Percentiles rank a stretch among this genome's conserved stretches.
Evolutionary conservation across 176 grass and related monocot species (phyloP).

Genomic region (Ensete glaucum): DNA sequence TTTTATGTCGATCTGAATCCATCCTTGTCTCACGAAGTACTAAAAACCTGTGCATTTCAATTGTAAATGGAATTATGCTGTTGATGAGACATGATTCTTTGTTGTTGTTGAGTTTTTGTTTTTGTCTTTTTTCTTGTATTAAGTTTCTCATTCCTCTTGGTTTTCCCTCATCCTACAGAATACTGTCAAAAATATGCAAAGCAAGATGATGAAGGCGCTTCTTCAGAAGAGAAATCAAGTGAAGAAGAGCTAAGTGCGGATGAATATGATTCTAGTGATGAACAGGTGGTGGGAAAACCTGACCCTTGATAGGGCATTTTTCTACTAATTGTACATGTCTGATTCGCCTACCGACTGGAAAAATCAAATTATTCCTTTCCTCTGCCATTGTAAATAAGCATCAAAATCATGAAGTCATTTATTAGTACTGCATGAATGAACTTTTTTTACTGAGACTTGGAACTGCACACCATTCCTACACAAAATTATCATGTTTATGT

Average conservation of each 20-base stretch:
- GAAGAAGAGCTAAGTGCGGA: slow-evolving; percentile 10
- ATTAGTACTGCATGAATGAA: neutral
- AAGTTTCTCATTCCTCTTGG: neutral
- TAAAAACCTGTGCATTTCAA: too few relatives aligned
- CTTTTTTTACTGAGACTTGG: neutral
- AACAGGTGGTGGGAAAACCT: slow-evolving; percentile 9
- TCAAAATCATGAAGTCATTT: slow-evolving; percentile 4
- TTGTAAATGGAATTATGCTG: too few relatives aligned
- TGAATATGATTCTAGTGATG: slow-evolving; percentile 20
- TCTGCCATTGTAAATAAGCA: slow-evolving; percentile 1
- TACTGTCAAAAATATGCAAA: slow-evolving; percentile 17
- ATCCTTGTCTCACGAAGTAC: too few relatives aligned
- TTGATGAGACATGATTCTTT: too few relatives aligned
- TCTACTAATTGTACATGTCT: neutral
- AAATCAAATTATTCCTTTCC: neutral
- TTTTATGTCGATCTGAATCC: too few relatives aligned
- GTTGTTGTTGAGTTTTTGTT: neutral
- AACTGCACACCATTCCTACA: too few relatives aligned
- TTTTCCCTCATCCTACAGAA: slow-evolving; percentile 4
- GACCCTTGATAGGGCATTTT: neutral
- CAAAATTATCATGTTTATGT: too few relatives aligned
- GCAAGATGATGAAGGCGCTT: neutral
- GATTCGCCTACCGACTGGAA: neutral
- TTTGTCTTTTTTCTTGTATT: neutral
- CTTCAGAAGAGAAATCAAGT: slow-evolving; percentile 8